Percentiles rank a stretch among this genome's conserved stretches.
phyloP scores from a whole-genome alignment of 108 stramenopile genomes.

The Cyclotella sp. region DNA sequence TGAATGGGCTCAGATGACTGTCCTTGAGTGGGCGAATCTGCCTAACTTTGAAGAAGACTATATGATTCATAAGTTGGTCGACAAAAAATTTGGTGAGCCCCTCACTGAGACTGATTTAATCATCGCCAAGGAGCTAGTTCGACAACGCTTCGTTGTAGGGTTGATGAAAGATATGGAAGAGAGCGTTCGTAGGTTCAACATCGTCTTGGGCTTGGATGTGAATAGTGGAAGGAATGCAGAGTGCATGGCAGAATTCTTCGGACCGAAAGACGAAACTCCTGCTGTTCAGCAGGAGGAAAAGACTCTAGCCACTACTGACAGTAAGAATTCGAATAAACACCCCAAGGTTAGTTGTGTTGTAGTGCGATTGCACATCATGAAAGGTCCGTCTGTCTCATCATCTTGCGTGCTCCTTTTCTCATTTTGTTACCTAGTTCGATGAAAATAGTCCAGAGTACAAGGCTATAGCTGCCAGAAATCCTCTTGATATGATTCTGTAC shows the following conservation, averaged over 20 bases:
- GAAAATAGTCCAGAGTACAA: conserved; percentile 43
- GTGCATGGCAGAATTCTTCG: conserved; percentile 43
- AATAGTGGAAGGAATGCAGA: conserved; percentile 20
- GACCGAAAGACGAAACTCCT: conserved; percentile 8
- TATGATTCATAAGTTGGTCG: conserved; percentile 35
- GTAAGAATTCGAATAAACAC: conserved; percentile 50
- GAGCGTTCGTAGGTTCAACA: conserved; percentile 46
- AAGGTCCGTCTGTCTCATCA: not conserved
- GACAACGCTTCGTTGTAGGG: conserved; percentile 53
- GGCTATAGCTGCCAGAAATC: conserved; percentile 34
- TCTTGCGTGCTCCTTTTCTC: not conserved
- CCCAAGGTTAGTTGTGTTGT: conserved; percentile 38
- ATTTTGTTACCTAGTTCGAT: conserved; percentile 20
- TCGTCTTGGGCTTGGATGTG: conserved; percentile 37
- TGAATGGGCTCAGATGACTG: conserved; percentile 40
- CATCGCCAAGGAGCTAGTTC: conserved; percentile 52
- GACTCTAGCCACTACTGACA: conserved; percentile 32
- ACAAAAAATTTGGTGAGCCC: conserved; percentile 24
- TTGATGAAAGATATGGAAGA: conserved; percentile 51
- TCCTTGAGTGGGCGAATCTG: conserved; percentile 50
- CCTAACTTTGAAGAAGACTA: conserved; percentile 33
- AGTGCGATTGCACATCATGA: not conserved
- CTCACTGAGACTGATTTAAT: conserved; percentile 35
- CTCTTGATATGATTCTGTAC: conserved; percentile 48
- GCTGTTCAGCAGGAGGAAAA: conserved; percentile 6